Evolutionary conservation across 1,139 yeast genomes (phyloP).

Genomic region (Debaryomyces nepalensis): DNA sequence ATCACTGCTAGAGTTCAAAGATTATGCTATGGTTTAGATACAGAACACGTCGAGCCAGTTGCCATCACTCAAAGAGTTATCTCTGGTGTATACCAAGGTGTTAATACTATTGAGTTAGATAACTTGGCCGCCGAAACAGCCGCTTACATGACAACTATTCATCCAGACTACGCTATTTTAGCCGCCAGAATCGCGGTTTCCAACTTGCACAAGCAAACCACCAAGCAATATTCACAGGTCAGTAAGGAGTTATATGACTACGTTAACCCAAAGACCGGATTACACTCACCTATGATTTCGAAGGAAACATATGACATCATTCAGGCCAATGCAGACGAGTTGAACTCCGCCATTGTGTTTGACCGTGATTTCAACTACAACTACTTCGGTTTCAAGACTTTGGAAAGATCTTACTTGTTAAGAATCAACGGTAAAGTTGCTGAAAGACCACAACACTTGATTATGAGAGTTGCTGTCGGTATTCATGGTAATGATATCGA

Average conservation of each 20-base stretch:
- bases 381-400: conserved; percentile 86
- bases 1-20: conserved; percentile 56
- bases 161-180: conserved; percentile 92
- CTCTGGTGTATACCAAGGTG: conserved; percentile 94
- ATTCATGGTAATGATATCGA: conserved; percentile 79
- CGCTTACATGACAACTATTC: conserved; percentile 94
- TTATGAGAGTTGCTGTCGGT: conserved; percentile 89
- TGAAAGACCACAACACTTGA: conserved; percentile 89
- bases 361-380: conserved; percentile 85
- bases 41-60: conserved; percentile 84
- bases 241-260: conserved; percentile 68
- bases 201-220: conserved; percentile 90
- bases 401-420: conserved; percentile 81
- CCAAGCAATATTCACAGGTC: conserved; percentile 84
- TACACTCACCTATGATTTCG: conserved; percentile 80
- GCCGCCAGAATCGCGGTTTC: conserved; percentile 96
- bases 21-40: conserved; percentile 80
- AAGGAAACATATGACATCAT: conserved; percentile 69
- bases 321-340: conserved; percentile 65
- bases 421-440: conserved; percentile 74
- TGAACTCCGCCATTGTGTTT: conserved; percentile 79
- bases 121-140: conserved; percentile 97
- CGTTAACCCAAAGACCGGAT: conserved; percentile 72
- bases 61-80: conserved; percentile 88
- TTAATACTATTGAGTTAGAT: conserved; percentile 88